Percentiles rank a stretch among this genome's conserved stretches.
Evolutionary conservation across 2,329 filamentous ascomycete species (phyloP).

Genomic region (Trichoderma sp.): DNA sequence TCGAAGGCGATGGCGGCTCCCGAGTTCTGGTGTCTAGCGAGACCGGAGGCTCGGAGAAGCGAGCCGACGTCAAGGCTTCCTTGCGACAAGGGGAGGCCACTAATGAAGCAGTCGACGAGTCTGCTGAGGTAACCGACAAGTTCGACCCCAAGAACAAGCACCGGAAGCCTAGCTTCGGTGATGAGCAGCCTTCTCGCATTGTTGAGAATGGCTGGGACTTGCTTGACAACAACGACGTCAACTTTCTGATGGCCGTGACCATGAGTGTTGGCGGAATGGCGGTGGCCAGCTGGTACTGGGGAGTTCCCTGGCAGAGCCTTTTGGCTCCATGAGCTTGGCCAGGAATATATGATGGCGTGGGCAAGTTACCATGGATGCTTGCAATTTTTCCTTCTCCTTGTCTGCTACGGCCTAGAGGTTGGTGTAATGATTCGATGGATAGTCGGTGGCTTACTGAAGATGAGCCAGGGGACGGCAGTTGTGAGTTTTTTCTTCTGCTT

Average conservation of each 20-base stretch:
- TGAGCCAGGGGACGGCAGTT: no score
- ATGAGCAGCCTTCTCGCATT: constrained; percentile 61
- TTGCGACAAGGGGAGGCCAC: constrained; percentile 48
- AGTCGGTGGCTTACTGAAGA: no score
- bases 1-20: constrained; percentile 79
- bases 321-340: neutral
- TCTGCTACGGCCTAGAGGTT: no score
- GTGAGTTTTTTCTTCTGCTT: no score
- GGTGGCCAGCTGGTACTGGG: constrained; percentile 63
- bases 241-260: constrained; percentile 81
- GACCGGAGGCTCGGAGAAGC: constrained; percentile 38
- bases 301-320: constrained; percentile 44
- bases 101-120: constrained; percentile 40
- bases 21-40: constrained; percentile 54
- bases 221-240: constrained; percentile 94
- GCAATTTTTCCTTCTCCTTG: no score
- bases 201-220: constrained; percentile 70
- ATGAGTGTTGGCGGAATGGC: constrained; percentile 82
- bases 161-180: constrained; percentile 55
- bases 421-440: no score
- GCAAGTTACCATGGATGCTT: no score
- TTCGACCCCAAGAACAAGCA: constrained; percentile 56
- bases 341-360: no score
- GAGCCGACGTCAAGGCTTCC: constrained; percentile 46
- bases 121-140: constrained; percentile 44